A percentile compares a stretch with the other conserved stretches of the same genome.
phyloP scores from a whole-genome alignment of 2,329 filamentous ascomycete genomes.

The Verticillium albo-atrum region DNA sequence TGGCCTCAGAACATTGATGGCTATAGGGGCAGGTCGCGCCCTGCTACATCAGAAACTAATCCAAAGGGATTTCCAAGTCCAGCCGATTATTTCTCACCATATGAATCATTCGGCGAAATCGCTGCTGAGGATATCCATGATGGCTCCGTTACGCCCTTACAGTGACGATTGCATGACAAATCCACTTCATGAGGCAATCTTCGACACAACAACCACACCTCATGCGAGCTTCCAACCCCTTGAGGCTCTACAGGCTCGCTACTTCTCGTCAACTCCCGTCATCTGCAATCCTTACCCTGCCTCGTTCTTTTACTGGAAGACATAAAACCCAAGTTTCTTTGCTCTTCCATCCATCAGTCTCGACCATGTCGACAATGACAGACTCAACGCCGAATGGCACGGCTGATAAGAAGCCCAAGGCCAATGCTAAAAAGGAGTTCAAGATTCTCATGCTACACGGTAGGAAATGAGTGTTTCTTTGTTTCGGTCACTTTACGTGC shows the following conservation, averaged over 20 bases:
- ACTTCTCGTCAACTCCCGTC: background rate
- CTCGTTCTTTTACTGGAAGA: background rate
- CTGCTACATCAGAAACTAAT: too few relatives aligned
- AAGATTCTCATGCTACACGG: constrained; percentile 78
- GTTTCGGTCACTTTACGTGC: background rate
- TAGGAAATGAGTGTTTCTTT: constrained; percentile 19
- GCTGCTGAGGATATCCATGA: background rate
- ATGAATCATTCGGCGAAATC: background rate
- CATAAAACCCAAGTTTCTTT: background rate
- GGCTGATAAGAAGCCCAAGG: constrained; percentile 21
- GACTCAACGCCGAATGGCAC: background rate
- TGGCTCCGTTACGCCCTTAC: background rate
- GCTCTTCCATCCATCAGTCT: background rate
- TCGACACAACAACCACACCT: background rate
- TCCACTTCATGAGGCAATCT: constrained; percentile 1
- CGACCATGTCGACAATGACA: background rate
- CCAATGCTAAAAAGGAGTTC: constrained; percentile 42
- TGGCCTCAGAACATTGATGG: too few relatives aligned
- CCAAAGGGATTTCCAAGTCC: too few relatives aligned
- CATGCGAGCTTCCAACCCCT: background rate
- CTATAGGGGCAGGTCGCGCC: too few relatives aligned
- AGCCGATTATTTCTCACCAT: too few relatives aligned
- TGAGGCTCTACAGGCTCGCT: background rate
- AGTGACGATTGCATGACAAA: background rate
- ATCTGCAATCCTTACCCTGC: background rate